Base-by-base conservation (phyloP, 371 early-diverging fungal genomes). In the Zancudomyces culisetae region DNA sequence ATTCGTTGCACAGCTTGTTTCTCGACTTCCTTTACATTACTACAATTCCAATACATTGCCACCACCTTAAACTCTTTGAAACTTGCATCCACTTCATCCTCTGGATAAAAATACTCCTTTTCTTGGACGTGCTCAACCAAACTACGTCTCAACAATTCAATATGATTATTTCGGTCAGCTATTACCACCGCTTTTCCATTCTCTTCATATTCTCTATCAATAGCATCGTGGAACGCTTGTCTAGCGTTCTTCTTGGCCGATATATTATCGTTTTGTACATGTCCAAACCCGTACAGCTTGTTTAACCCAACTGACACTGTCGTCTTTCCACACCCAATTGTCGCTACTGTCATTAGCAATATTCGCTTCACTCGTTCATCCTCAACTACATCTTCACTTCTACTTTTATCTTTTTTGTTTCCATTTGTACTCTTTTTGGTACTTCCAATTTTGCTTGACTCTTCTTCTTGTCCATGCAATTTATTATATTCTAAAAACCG, bases 261-360 rank as follows among this genome's bases (percentile, higher is more conserved):
- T 15, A 81, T 72, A 58, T 83, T 70, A 63, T 87, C 88, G 62
- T 74, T 82, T 60, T 84, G 82, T 18, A 85, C 62, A 61, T 82
- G 81, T 3, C 62, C 74, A 60, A 80, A 67, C 0, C 66, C 66
- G 60, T 73, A 79, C 40, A 83, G 58, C 49, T 60, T 52, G 0
- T 70, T 51, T 28, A 84, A 66, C 1, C 73, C 68, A 35, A 70
- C 51, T 24, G 73, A 73, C 20, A 83, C 62, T 0, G 83, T 79
- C 0, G 85, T 78, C 60, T 84, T 86, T 42, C 78, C 89, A 43
- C 73, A 74, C 15, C 80, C 88, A 45, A 83, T 75, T 8, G 77
- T 71, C 18, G 77, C 85, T 30, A 87, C 70, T 1, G 89, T 83
- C 24, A 87, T 41, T 13, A 88, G 30, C 1, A 88, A 60, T 2